phyloP scores from a whole-genome alignment of 1,139 yeast species.

The Taphrina pruni region DNA sequence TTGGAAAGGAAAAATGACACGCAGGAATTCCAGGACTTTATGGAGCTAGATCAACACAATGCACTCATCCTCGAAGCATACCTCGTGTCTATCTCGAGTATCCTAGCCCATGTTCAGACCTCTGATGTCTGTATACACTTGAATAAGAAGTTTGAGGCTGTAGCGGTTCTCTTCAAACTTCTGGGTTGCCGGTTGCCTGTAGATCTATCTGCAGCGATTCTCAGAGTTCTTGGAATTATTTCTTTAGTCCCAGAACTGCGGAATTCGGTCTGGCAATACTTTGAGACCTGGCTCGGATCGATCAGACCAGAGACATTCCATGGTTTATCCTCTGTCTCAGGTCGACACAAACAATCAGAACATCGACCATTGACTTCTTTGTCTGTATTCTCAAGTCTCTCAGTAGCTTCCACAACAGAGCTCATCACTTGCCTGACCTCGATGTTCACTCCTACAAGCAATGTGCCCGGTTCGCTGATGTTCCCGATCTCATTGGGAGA shows the following conservation, averaged over 20 bases:
- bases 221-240: background rate
- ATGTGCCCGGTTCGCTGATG: background rate
- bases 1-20: constrained; percentile 13
- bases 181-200: constrained; percentile 24
- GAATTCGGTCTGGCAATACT: constrained; percentile 13
- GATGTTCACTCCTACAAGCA: background rate
- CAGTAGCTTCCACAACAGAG: constrained; percentile 4
- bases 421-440: constrained; percentile 11
- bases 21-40: constrained; percentile 5
- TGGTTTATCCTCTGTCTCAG: background rate
- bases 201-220: constrained; percentile 7
- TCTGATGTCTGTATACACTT: background rate
- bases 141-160: constrained; percentile 14
- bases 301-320: background rate
- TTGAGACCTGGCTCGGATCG: constrained; percentile 31
- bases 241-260: background rate
- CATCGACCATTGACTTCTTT: constrained; percentile 14
- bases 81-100: background rate
- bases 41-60: constrained; percentile 24
- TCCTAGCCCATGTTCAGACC: background rate
- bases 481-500: constrained; percentile 15
- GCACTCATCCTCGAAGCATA: constrained; percentile 31
- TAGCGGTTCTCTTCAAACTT: constrained; percentile 17
- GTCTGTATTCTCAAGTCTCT: constrained; percentile 1
- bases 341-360: background rate